Evolutionary conservation across 148 eudicot species (phyloP), one percentile per base, ranked within the genome.

Genomic region (Nyssa sinensis): DNA sequence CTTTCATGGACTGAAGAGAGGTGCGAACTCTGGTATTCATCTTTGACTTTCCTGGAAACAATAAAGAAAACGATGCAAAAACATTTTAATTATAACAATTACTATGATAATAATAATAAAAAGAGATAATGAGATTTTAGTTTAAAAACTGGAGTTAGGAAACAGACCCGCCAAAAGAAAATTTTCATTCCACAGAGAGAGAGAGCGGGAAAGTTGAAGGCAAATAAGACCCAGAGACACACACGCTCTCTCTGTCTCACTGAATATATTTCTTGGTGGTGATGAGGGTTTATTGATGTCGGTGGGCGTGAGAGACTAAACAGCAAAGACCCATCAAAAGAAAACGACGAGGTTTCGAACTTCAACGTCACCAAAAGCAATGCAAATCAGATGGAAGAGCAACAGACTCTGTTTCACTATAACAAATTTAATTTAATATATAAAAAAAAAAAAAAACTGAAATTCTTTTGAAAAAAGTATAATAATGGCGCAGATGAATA

Each of bases 21-120:
- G 67, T 78, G 81, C 83, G 78, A 17, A 76, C 73, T 81, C 81
- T n/a, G n/a, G 81, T 75, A 72, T 81, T 80, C 90, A 85, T 87
- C 76, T 71, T 80, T 51, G 60, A 24, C 47, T 73, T 76, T 69
- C 76, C n/a, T n/a, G n/a, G n/a, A n/a, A n/a, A n/a, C n/a, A n/a
- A n/a, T n/a, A n/a, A n/a, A n/a, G n/a, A n/a, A n/a, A n/a, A n/a
- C n/a, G n/a, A n/a, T n/a, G n/a, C n/a, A n/a, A n/a, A n/a, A n/a
- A n/a, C n/a, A n/a, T n/a, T n/a, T n/a, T n/a, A n/a, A n/a, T n/a
- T n/a, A n/a, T n/a, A n/a, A n/a, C 5, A n/a, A n/a, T n/a, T n/a
- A n/a, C n/a, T n/a, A n/a, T n/a, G n/a, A n/a, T n/a, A n/a, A n/a
- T n/a, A n/a, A n/a, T n/a, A 41, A 67, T 39, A 67, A 7, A n/a